A percentile compares a stretch with the other conserved stretches of the same genome.
Conservation (phyloP, 768 basidiomycete species). For the Artomyces pyxidatus region DNA sequence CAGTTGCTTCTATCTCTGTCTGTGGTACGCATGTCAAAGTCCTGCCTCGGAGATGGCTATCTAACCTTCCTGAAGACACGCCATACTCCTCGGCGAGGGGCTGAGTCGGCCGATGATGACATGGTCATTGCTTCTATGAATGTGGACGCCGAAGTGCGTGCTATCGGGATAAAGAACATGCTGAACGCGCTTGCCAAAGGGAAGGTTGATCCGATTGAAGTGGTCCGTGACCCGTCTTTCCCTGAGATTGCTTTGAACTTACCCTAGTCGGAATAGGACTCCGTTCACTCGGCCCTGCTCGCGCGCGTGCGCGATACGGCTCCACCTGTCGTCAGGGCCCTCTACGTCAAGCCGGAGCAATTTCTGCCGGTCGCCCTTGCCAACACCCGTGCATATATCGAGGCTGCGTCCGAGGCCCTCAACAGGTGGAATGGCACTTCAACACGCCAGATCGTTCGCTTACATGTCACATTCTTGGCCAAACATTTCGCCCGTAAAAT, state of each 20-base stretch:
- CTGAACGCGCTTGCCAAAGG: constrained; percentile 36
- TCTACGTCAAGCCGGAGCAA: constrained; percentile 48
- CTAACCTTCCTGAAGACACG: too few species aligned
- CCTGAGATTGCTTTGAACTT: too few species aligned
- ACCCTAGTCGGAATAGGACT: constrained; percentile 30
- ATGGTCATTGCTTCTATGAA: constrained; percentile 49
- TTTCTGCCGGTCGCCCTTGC: constrained; percentile 39
- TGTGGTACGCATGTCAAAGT: too few species aligned
- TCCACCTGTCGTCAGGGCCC: constrained; percentile 48
- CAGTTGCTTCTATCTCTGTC: constrained; percentile 53
- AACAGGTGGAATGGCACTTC: too few species aligned
- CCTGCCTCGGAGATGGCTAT: too few species aligned
- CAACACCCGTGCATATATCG: constrained; percentile 38
- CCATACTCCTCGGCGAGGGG: too few species aligned
- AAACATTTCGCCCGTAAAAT: constrained; percentile 31
- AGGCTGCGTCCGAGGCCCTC: constrained; percentile 32
- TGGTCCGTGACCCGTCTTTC: too few species aligned
- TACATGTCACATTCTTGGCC: constrained; percentile 51
- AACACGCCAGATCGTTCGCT: constrained; percentile 46
- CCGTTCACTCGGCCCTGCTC: constrained; percentile 55
- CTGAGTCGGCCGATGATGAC: constrained; percentile 18
- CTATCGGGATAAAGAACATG: constrained; percentile 50
- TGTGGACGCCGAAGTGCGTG: constrained; percentile 53
- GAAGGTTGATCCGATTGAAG: constrained; percentile 27
- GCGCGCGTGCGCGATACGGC: constrained; percentile 64